phyloP scores from a whole-genome alignment of 2,329 filamentous ascomycete genomes.

The Verticillium longisporum region DNA sequence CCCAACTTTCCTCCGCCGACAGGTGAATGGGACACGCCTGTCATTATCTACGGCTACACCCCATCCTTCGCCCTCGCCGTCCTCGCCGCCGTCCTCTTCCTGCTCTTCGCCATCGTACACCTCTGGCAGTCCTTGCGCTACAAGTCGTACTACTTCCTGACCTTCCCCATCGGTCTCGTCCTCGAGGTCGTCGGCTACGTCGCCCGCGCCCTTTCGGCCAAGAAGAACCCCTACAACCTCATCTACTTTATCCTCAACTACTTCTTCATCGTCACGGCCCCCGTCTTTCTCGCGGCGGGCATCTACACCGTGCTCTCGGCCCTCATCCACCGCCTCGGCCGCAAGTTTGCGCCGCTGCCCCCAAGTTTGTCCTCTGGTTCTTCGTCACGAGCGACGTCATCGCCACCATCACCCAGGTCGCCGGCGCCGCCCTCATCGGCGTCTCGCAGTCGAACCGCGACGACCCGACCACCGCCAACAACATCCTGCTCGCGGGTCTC shows the following conservation, averaged over 20 bases:
- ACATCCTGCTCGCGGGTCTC: slow-evolving; percentile 48
- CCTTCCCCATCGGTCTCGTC: slow-evolving; percentile 33
- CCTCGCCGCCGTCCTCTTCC: slow-evolving; percentile 36
- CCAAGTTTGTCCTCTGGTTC: slow-evolving; percentile 41
- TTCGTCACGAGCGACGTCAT: slow-evolving; percentile 49
- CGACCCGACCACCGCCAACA: slow-evolving; percentile 43
- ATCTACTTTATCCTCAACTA: slow-evolving; percentile 52
- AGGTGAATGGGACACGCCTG: slow-evolving; percentile 34
- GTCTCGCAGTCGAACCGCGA: slow-evolving; percentile 37
- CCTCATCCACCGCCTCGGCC: slow-evolving; percentile 38
- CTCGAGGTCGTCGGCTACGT: slow-evolving; percentile 45
- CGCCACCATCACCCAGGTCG: slow-evolving; percentile 44
- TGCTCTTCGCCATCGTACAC: slow-evolving; percentile 30
- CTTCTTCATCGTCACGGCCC: slow-evolving; percentile 55
- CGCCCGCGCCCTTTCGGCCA: slow-evolving; percentile 38
- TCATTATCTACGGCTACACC: slow-evolving; percentile 45
- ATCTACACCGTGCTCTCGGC: slow-evolving; percentile 48
- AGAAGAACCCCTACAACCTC: slow-evolving; percentile 44
- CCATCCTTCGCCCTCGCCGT: slow-evolving; percentile 36
- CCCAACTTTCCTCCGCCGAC: slow-evolving; percentile 44
- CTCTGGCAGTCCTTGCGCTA: slow-evolving; percentile 25
- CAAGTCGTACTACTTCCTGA: slow-evolving; percentile 38
- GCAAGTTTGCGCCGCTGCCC: slow-evolving; percentile 33
- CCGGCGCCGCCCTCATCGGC: slow-evolving; percentile 48
- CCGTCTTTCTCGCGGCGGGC: slow-evolving; percentile 49